Evolutionary conservation across 2,329 filamentous ascomycete species (phyloP), one percentile per base, ranked within the genome.

Genomic region (Fusarium sp.): DNA sequence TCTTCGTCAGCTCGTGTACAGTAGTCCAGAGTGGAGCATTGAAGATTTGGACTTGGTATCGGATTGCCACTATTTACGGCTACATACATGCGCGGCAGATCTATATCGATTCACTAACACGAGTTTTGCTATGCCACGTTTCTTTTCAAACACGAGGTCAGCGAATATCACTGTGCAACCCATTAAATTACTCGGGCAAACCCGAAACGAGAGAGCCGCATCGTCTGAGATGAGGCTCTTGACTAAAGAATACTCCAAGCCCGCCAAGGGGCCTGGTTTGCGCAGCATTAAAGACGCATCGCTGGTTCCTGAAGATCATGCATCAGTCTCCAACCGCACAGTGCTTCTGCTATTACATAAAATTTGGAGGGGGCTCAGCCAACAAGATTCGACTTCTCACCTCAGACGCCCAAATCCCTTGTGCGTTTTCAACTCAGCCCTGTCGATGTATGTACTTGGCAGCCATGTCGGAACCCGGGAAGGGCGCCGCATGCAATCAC

Each of bases 221-320:
- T 50, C 41, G 42, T n/a, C 66, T 39, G 44, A 52, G 58, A 61
- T 70, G 69, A 69, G 60, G 60, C 68, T 58, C 56, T 69, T 54
- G 54, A 61, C 54, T 37, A 63, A 56, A 53, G 56, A 56, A 45
- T 42, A 42, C 39, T 50, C 26, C 28, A 26, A 23, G 10, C 10
- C 23, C 31, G 59, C 19, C 52, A 57, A 58, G 48, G 46, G 51
- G 54, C 48, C 46, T 60, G 59, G 54, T 57, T 56, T 58, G 25
- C 48, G 25, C 50, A 46, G 49, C 65, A 72, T 65, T 42, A 57
- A 67, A 71, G 34, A 72, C 62, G 46, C 58, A 70, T 58, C 58
- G 48, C 55, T 56, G 53, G 70, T 72, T 65, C 70, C 70, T 72
- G 70, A 72, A 72, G 45, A 71, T 72, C 69, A 67, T 65, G 55